phyloP scores from a whole-genome alignment of 805 yeast species.

The Ogataea degrootiae region DNA sequence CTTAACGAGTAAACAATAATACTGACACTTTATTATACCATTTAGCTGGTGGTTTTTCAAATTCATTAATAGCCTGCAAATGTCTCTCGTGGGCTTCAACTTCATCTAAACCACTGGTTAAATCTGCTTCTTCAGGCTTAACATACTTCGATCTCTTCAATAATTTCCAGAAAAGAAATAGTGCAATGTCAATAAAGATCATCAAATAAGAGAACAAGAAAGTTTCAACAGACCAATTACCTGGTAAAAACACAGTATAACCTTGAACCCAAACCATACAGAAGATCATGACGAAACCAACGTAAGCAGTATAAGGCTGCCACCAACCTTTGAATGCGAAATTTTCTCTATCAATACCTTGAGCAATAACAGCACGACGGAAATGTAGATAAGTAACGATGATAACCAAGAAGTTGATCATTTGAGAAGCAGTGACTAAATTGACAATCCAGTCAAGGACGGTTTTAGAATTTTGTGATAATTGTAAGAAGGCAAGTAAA shows the following conservation, averaged over 20 bases:
- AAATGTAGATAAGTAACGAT: conserved; percentile 57
- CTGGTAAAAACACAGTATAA: conserved; percentile 64
- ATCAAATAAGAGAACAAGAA: conserved; percentile 71
- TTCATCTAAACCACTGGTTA: conserved; percentile 49
- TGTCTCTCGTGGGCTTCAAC: conserved; percentile 52
- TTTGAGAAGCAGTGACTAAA: conserved; percentile 65
- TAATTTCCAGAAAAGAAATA: conserved; percentile 51
- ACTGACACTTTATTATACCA: conserved; percentile 8
- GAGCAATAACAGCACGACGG: conserved; percentile 52
- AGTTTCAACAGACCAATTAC: conserved; percentile 53
- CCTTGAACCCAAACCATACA: conserved; percentile 61
- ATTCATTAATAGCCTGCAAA: conserved; percentile 6
- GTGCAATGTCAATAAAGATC: conserved; percentile 51
- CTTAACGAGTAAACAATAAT: background rate
- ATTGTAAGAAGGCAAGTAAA: conserved; percentile 42
- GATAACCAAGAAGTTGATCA: conserved; percentile 55
- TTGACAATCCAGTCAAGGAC: conserved; percentile 73
- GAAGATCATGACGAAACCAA: conserved; percentile 42
- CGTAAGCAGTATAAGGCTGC: conserved; percentile 55
- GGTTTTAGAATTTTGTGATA: conserved; percentile 51
- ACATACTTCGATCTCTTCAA: conserved; percentile 43
- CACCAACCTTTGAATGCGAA: conserved; percentile 50
- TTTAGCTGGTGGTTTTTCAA: conserved; percentile 3
- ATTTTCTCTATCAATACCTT: conserved; percentile 40
- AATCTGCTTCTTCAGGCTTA: conserved; percentile 46